These are phyloP conservation scores for Hyphochytrium catenoides DNA, from an alignment of 352 stramenopile genomes.

Conservation along the genomic window DNA sequence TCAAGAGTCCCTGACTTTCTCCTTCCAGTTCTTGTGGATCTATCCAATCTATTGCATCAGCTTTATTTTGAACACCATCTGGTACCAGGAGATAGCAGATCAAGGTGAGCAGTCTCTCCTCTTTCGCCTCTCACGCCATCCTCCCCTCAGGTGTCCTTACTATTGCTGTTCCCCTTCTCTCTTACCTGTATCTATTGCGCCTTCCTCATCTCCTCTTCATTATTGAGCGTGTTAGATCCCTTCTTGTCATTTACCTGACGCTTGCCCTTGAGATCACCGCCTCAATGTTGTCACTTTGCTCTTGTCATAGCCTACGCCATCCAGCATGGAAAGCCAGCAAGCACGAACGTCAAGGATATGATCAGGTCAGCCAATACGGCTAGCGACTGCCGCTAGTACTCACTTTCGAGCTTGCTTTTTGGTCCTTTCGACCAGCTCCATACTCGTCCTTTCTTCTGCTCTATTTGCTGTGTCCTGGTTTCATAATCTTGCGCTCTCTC, in stretches of 20 bases:
- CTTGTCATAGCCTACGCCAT: slow-evolving; percentile 32
- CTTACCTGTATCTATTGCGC: too few relatives aligned
- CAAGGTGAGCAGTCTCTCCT: slow-evolving; percentile 31
- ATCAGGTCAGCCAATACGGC: slow-evolving; percentile 24
- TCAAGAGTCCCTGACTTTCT: neutral
- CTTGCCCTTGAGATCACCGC: too few relatives aligned
- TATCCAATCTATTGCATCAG: slow-evolving; percentile 73
- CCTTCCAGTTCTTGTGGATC: slow-evolving; percentile 43
- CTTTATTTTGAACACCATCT: slow-evolving; percentile 71
- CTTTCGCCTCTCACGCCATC: too few relatives aligned
- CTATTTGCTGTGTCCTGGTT: neutral
- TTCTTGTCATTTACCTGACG: slow-evolving; percentile 1
- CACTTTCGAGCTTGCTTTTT: neutral
- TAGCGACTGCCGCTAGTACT: neutral
- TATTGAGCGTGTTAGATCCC: slow-evolving; percentile 4
- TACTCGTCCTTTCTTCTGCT: neutral
- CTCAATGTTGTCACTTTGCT: too few relatives aligned
- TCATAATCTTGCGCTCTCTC: neutral
- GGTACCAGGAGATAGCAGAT: slow-evolving; percentile 67
- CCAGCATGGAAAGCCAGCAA: slow-evolving; percentile 42
- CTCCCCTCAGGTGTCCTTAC: too few relatives aligned
- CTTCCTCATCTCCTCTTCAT: neutral
- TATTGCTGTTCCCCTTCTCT: too few relatives aligned
- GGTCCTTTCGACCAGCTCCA: neutral
- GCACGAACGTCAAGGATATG: slow-evolving; percentile 47